phyloP scores from a whole-genome alignment of 805 yeast species.

The Yamadazyma insecticola region DNA sequence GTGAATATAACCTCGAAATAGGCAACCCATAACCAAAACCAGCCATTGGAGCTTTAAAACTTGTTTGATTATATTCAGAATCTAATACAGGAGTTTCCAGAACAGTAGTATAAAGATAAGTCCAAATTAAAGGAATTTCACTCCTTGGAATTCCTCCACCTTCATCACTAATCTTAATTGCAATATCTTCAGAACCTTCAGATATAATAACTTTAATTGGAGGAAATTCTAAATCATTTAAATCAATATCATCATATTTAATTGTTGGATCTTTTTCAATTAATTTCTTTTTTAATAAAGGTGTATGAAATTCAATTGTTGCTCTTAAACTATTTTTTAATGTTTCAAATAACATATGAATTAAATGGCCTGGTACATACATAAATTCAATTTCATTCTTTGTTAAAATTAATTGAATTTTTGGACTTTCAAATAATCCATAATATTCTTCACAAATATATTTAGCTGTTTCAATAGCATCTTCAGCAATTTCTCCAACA shows the following conservation, averaged over 20 bases:
- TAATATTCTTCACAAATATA: constrained; percentile 90
- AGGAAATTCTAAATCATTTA: constrained; percentile 70
- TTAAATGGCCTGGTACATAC: constrained; percentile 91
- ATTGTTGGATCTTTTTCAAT: constrained; percentile 39
- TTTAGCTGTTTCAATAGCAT: constrained; percentile 86
- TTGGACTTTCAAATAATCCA: constrained; percentile 81
- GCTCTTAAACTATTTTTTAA: constrained; percentile 85
- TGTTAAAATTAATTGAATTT: constrained; percentile 73
- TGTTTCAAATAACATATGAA: constrained; percentile 87
- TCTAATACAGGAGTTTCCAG: constrained; percentile 64
- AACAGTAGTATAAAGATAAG: constrained; percentile 86
- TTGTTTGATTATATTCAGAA: constrained; percentile 52
- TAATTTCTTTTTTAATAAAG: constrained; percentile 37
- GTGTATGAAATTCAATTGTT: constrained; percentile 75
- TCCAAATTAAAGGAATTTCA: constrained; percentile 83
- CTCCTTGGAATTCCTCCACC: constrained; percentile 91
- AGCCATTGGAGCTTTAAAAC: constrained; percentile 87
- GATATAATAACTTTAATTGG: constrained; percentile 84
- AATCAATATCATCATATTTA: constrained; percentile 32
- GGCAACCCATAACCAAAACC: constrained; percentile 93
- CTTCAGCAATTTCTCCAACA: constrained; percentile 76
- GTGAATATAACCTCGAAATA: constrained; percentile 77
- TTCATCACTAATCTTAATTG: constrained; percentile 86
- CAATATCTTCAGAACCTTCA: constrained; percentile 86
- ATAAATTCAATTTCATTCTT: constrained; percentile 69